A percentile compares a stretch with the other conserved stretches of the same genome.
Conservation (phyloP, 148 eudicot genomes). For the Camellia sinensis region DNA sequence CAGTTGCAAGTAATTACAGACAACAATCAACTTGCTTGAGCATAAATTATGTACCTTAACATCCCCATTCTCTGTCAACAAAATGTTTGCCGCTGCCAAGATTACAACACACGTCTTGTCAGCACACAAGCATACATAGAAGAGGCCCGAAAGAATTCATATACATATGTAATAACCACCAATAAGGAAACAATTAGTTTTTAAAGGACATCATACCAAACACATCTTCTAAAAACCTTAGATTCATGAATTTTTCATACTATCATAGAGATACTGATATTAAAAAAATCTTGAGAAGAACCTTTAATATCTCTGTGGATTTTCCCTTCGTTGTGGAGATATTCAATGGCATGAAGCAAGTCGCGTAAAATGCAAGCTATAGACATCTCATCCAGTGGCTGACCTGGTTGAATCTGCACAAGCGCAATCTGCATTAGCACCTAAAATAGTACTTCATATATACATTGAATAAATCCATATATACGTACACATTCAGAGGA, state of each 20-base stretch:
- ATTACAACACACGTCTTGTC: conserved; percentile 22
- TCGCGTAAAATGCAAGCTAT: conserved; percentile 89
- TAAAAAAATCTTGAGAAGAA: neutral
- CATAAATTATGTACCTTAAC: conserved; percentile 64
- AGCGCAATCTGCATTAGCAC: conserved; percentile 1
- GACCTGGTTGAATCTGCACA: conserved; percentile 90
- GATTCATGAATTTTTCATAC: neutral
- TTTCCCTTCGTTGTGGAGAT: conserved; percentile 93
- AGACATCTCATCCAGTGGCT: conserved; percentile 89
- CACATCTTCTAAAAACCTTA: neutral
- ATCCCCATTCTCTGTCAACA: conserved; percentile 92
- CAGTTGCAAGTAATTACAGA: conserved; percentile 1
- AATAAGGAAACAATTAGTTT: neutral
- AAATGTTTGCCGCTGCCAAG: conserved; percentile 91
- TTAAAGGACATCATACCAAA: conserved; percentile 4
- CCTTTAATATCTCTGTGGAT: conserved; percentile 98
- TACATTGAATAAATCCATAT: neutral
- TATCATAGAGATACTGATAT: neutral
- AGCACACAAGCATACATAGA: conserved; percentile 14
- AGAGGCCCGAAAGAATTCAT: conserved; percentile 4
- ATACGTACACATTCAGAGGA: neutral
- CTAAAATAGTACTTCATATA: neutral
- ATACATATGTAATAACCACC: neutral
- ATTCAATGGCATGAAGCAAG: conserved; percentile 92
- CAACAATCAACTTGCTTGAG: neutral